Base-by-base conservation (phyloP, 768 basidiomycete genomes). In the Psilocybe cubensis region DNA sequence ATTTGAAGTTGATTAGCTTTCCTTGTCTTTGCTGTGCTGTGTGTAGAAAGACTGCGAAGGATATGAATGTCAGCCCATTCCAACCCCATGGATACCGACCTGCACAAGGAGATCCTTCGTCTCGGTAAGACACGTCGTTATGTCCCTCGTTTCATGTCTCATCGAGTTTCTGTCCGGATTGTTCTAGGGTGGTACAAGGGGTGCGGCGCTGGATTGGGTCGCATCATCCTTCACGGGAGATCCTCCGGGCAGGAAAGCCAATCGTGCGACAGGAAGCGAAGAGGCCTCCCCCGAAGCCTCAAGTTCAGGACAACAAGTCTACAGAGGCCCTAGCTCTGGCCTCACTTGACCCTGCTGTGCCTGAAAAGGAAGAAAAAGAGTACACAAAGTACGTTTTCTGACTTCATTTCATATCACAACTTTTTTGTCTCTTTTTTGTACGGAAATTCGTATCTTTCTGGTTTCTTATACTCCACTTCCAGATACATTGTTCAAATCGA, bases 401-500 rank as follows among this genome's bases (percentile, higher is more conserved):
- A 38, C 29, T 18, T 33, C 45, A 23, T 27, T 31, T 7, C 50
- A 49, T 14, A 20, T 14, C 17, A 44, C 17, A 10, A n/a, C n/a
- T n/a, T n/a, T n/a, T n/a, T n/a, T n/a, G n/a, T n/a, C n/a, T n/a
- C n/a, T n/a, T n/a, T n/a, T n/a, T n/a, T n/a, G n/a, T n/a, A n/a
- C n/a, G n/a, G n/a, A n/a, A n/a, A n/a, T n/a, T n/a, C n/a, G n/a
- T n/a, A n/a, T n/a, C n/a, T n/a, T n/a, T n/a, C n/a, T n/a, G n/a
- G n/a, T n/a, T n/a, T n/a, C n/a, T n/a, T n/a, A n/a, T n/a, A n/a
- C n/a, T n/a, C n/a, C n/a, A n/a, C n/a, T n/a, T n/a, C n/a, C n/a
- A 89, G 88, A 47, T 91, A 92, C 66, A 86, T 92, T 63, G 87
- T 89, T 65, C 88, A 92, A 66, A 87, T 81, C 60, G 81, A 87